Base-by-base conservation (phyloP, 352 stramenopile species). In the Pythium diclinum region DNA sequence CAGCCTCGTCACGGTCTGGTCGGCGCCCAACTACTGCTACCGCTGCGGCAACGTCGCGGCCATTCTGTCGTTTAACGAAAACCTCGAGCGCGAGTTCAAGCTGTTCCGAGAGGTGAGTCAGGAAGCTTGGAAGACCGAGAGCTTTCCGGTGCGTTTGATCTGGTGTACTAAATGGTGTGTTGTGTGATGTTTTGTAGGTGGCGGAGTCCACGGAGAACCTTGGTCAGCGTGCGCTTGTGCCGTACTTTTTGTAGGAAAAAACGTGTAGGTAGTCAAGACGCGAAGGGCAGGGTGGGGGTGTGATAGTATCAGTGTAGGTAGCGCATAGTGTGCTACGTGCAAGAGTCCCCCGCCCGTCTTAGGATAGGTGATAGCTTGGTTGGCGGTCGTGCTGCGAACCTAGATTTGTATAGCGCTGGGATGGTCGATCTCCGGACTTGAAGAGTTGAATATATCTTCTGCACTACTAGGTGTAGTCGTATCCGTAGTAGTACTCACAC, bases 21-120 rank as follows among this genome's bases (percentile, higher is more conserved):
- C 83, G 11, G 83, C 82, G 38, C 82, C 79, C 40, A 95, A 92
- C 68, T 93, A 93, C 65, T 96, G 87, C 73, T 94, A 94, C 76
- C 83, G 85, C 51, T 91, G 84, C 66, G 85, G 85, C 46, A 94
- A 94, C 67, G 78, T 94, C 38, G 86, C 86, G 38, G 86, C 86
- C 8, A 94, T 94, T 65, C 61, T 94, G 54, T 74, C 80, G 49
- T 92, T 94, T 34, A 78, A 94, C 34, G 86, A 94, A 55, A 87
- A 94, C 60, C 73, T 95, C 11, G 83, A 93, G 73, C 83, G 83
- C 61, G 83, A 93, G 60, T 95, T 95, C 76, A 95, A 92, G 71
- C 67, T 95, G 58, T 95, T 95, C 74, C 85, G 87, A 51, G 87
- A 95, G 85, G 85, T 94, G 74, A 36, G 63, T 68, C 34, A 32